Percentiles rank a stretch among this genome's conserved stretches.
These are phyloP conservation scores for Fraxinus excelsior DNA, from an alignment of 257 asterid species.

Conservation along the genomic window DNA sequence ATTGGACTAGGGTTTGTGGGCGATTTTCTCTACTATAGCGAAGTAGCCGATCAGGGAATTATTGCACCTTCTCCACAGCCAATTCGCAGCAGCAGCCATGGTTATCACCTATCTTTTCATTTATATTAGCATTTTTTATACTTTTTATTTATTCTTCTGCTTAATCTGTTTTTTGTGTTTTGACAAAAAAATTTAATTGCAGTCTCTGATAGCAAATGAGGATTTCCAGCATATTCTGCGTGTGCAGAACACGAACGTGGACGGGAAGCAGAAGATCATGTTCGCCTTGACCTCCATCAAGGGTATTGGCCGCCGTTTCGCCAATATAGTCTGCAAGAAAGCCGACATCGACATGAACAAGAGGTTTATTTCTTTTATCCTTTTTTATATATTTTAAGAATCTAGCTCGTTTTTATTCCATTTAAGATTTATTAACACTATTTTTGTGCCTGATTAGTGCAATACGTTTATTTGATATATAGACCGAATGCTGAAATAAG, in stretches of 20 bases:
- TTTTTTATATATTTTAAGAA: not conserved
- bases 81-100: conserved; percentile 32
- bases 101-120: not conserved
- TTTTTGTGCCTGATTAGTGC: not conserved
- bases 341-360: conserved; percentile 96
- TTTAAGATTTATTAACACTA: not conserved
- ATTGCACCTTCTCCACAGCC: conserved; percentile 14
- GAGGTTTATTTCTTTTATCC: conserved; percentile 39
- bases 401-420: not conserved
- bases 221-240: conserved; percentile 98
- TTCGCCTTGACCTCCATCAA: conserved; percentile 92
- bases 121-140: not conserved
- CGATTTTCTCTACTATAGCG: conserved; percentile 10
- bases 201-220: conserved; percentile 84
- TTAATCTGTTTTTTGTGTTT: not conserved
- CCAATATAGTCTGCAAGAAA: conserved; percentile 85
- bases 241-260: conserved; percentile 90
- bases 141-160: not conserved
- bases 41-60: conserved; percentile 33
- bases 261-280: conserved; percentile 96
- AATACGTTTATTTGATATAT: not conserved
- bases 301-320: conserved; percentile 97
- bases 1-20: conserved; percentile 28
- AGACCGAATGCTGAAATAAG: not conserved
- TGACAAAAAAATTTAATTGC: not conserved